Conservation (phyloP, 768 basidiomycete species). For the Amanita rubescens region DNA sequence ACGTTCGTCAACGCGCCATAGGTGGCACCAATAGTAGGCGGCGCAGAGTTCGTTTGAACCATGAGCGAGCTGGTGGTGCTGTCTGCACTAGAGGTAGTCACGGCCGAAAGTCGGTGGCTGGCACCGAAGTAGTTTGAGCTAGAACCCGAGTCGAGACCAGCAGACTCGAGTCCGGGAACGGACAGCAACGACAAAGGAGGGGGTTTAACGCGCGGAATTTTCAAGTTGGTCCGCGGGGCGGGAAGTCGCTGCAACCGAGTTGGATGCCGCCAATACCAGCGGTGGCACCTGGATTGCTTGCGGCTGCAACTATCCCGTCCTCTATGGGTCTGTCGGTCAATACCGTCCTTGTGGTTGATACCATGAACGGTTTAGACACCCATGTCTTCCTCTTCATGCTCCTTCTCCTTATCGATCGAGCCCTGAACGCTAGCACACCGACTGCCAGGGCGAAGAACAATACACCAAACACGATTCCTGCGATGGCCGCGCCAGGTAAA, state of each 20-base stretch:
- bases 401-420: constrained; percentile 37
- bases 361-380: constrained; percentile 26
- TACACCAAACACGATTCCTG: constrained; percentile 41
- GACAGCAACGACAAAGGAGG: not conserved
- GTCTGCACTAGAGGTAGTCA: no score
- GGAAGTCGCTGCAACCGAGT: not conserved
- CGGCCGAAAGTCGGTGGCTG: not conserved
- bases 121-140: not conserved
- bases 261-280: not conserved
- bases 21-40: constrained; percentile 10
- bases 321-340: not conserved
- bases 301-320: not conserved
- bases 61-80: not conserved
- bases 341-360: constrained; percentile 8
- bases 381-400: constrained; percentile 25
- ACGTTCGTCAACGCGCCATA: constrained; percentile 10
- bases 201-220: constrained; percentile 2
- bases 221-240: not conserved
- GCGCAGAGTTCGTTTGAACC: constrained; percentile 14
- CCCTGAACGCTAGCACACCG: constrained; percentile 43
- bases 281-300: not conserved
- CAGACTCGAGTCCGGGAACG: not conserved
- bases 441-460: constrained; percentile 31
- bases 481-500: constrained; percentile 45
- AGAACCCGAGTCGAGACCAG: not conserved